phyloP scores from a whole-genome alignment of 208 protist genomes.

The Leishmania amazonensis region DNA sequence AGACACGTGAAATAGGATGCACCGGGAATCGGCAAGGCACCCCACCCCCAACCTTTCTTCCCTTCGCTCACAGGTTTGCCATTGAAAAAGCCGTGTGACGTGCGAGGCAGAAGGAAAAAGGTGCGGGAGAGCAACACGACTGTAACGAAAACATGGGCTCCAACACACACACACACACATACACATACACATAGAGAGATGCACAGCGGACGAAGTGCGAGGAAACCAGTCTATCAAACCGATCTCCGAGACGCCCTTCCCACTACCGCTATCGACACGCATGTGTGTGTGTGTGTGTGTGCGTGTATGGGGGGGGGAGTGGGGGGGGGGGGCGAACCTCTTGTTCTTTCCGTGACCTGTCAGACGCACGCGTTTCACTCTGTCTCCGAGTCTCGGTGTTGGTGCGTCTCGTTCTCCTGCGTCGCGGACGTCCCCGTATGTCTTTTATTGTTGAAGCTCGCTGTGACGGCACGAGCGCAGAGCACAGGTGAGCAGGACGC shows the following conservation, averaged over 20 bases:
- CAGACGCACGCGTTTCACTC: neutral
- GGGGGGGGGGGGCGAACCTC: neutral
- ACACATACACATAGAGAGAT: neutral
- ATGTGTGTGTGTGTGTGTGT: too few species aligned
- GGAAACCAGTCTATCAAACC: neutral
- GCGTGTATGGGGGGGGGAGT: too few species aligned
- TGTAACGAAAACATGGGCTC: neutral
- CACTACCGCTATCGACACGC: neutral
- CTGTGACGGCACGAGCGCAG: neutral
- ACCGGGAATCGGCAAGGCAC: too few species aligned
- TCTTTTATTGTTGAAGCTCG: neutral
- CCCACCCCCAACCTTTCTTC: neutral
- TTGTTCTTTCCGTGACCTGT: neutral
- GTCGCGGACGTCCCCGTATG: neutral
- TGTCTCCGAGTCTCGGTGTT: too few species aligned
- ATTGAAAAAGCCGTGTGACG: neutral
- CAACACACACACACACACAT: neutral
- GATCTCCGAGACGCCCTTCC: neutral
- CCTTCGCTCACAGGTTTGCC: neutral
- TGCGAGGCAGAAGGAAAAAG: neutral
- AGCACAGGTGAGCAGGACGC: neutral
- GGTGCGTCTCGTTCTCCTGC: neutral
- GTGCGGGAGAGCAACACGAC: neutral
- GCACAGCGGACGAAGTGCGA: neutral
- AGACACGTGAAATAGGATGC: too few species aligned